Percentiles rank a stretch among this genome's conserved stretches.
Conservation (phyloP, 2,329 filamentous ascomycete species). For the Cyclaneusma minus region DNA sequence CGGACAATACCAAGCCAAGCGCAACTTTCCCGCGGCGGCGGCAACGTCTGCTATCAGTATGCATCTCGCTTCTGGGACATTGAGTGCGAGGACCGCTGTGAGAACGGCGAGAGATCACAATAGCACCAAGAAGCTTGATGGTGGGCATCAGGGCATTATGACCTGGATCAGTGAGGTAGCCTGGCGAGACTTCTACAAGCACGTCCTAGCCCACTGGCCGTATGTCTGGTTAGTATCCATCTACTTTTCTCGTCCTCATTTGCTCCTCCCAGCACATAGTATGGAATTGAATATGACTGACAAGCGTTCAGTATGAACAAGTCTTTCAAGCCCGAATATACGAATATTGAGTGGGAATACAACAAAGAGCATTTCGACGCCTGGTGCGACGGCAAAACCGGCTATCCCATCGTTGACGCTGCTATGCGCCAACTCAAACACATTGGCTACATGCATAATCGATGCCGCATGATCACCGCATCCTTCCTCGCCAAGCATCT, state of each 20-base stretch:
- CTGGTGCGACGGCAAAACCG: slow-evolving; percentile 63
- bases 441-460: slow-evolving; percentile 70
- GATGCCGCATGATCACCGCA: slow-evolving; percentile 69
- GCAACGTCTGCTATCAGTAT: slow-evolving; percentile 57
- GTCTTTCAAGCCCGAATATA: slow-evolving; percentile 71
- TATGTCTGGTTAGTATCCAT: slow-evolving; percentile 47
- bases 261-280: neutral
- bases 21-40: slow-evolving; percentile 49
- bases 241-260: too few relatives aligned
- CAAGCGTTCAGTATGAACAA: slow-evolving; percentile 44
- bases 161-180: slow-evolving; percentile 72
- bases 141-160: slow-evolving; percentile 47
- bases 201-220: slow-evolving; percentile 74
- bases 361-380: slow-evolving; percentile 49
- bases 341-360: slow-evolving; percentile 72
- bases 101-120: slow-evolving; percentile 46
- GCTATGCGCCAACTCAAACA: slow-evolving; percentile 64
- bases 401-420: slow-evolving; percentile 73
- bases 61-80: slow-evolving; percentile 53
- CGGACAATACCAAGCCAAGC: slow-evolving; percentile 40
- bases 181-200: slow-evolving; percentile 80
- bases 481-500: slow-evolving; percentile 72
- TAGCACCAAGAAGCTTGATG: slow-evolving; percentile 48
- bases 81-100: slow-evolving; percentile 53
- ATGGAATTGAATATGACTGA: slow-evolving; percentile 5